Evolutionary conservation across 2,329 filamentous ascomycete species (phyloP).

Genomic region (Pseudogymnoascus sp.): DNA sequence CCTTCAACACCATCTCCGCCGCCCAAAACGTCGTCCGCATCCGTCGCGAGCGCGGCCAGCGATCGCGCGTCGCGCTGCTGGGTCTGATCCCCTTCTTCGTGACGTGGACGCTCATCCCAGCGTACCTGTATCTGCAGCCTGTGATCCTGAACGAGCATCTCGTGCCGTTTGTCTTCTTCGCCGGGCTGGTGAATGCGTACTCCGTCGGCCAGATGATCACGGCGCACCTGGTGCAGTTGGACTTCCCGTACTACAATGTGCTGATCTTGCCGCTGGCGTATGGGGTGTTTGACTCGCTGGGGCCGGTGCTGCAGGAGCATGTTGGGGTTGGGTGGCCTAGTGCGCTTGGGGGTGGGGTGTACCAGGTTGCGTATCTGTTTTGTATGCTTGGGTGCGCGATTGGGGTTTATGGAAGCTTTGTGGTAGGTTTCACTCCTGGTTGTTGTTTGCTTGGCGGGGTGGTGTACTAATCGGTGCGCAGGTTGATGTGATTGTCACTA

Average conservation of each 20-base stretch:
- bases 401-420: slow-evolving; percentile 94
- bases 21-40: slow-evolving; percentile 77
- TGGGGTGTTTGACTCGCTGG: slow-evolving; percentile 72
- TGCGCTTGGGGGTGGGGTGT: slow-evolving; percentile 64
- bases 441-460: background rate
- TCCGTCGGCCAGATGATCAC: slow-evolving; percentile 93
- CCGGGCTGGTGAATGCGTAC: slow-evolving; percentile 87
- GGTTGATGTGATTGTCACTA: slow-evolving; percentile 90
- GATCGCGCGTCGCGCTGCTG: slow-evolving; percentile 64
- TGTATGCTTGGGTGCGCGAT: slow-evolving; percentile 73
- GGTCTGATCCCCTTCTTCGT: slow-evolving; percentile 75
- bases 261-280: slow-evolving; percentile 67
- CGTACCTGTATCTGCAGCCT: slow-evolving; percentile 79
- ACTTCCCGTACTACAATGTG: slow-evolving; percentile 87
- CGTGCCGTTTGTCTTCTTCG: slow-evolving; percentile 82
- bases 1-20: slow-evolving; percentile 57
- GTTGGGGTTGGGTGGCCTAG: slow-evolving; percentile 62
- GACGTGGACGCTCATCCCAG: slow-evolving; percentile 66
- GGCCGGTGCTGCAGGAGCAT: slow-evolving; percentile 54
- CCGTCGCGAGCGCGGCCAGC: slow-evolving; percentile 64
- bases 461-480: slow-evolving; percentile 19
- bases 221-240: slow-evolving; percentile 78
- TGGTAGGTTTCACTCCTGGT: slow-evolving; percentile 39
- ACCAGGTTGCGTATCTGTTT: slow-evolving; percentile 88
- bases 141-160: slow-evolving; percentile 73